phyloP scores from a whole-genome alignment of 192 early-diverging fungal species.

The Linnemannia hyalina region DNA sequence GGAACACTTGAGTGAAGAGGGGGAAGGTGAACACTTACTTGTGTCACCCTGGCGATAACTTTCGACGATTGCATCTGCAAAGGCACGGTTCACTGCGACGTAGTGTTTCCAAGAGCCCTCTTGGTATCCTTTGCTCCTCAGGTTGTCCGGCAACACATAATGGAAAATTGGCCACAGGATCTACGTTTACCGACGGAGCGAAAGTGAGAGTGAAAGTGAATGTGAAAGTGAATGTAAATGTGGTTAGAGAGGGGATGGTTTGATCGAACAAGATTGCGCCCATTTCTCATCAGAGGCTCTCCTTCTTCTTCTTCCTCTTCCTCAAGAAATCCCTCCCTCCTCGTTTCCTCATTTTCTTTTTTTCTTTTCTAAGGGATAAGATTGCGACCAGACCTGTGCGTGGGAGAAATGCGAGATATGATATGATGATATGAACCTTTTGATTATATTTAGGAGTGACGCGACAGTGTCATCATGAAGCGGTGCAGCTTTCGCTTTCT shows the following conservation, averaged over 20 bases:
- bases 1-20: background rate
- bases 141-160: constrained; percentile 92
- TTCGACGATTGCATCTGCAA: constrained; percentile 85
- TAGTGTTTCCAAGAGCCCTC: constrained; percentile 87
- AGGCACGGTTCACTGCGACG: constrained; percentile 84
- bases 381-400: background rate
- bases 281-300: background rate
- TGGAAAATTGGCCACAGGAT: constrained; percentile 98
- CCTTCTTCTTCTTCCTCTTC: background rate
- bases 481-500: background rate
- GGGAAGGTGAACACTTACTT: constrained; percentile 62
- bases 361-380: background rate
- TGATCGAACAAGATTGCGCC: background rate
- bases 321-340: background rate
- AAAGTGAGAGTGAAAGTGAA: constrained; percentile 4
- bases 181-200: constrained; percentile 57
- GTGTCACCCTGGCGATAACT: constrained; percentile 88
- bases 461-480: background rate
- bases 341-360: background rate
- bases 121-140: constrained; percentile 83
- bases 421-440: background rate
- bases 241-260: background rate
- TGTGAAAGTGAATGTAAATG: background rate
- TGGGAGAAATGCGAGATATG: constrained; percentile 5
- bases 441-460: constrained; percentile 2